Base-by-base conservation (phyloP, 1,284 basidiomycete genomes). In the Afroboletus lepidellus region DNA sequence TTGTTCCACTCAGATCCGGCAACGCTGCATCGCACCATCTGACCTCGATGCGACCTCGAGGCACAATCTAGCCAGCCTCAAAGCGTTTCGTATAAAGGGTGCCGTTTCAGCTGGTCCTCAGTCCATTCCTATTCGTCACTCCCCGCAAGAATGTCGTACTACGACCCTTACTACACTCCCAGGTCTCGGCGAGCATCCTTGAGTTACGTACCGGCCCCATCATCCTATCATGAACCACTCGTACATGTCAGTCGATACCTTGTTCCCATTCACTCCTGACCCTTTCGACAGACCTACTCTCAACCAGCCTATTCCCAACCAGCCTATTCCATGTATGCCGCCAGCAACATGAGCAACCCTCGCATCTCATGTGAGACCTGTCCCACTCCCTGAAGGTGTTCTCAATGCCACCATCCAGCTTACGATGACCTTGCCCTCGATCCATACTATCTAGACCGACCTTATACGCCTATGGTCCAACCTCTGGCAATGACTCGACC, bases 41-140 rank as follows among this genome's bases (percentile, higher is more conserved):
- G 32, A 52, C 64, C 64, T 68, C 60, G 48, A 67, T 57, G 57
- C 6, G 23, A 47, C 68, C 66, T 69, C 66, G 64, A 67, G 66
- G 66, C 65, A 46, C 37, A 16, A 18, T 51, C 41, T 54, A 53
- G 32, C 46, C 53, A 50, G 55, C 65, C 57, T 46, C 57, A 56
- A 42, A 16, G 24, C 39, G 30, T 42, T 43, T 51, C 23, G 37
- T 71, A 70, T 66, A 67, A 67, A 67, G 30, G 24, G 24, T 18
- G 23, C 39, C 24, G 7, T 33, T 23, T 41, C 21, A 15, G 4
- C 1, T 27, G 20, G 0, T 29, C 16, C 25, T 32, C 32, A 24
- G 55, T 62, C 24, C 60, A 48, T 51, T 34, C 30, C 50, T 29
- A 46, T 51, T 23, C 52, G 41, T 47, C 50, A 32, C 43, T 33